Base-by-base conservation (phyloP, 1,284 basidiomycete species). In the Chalciporus sp. region DNA sequence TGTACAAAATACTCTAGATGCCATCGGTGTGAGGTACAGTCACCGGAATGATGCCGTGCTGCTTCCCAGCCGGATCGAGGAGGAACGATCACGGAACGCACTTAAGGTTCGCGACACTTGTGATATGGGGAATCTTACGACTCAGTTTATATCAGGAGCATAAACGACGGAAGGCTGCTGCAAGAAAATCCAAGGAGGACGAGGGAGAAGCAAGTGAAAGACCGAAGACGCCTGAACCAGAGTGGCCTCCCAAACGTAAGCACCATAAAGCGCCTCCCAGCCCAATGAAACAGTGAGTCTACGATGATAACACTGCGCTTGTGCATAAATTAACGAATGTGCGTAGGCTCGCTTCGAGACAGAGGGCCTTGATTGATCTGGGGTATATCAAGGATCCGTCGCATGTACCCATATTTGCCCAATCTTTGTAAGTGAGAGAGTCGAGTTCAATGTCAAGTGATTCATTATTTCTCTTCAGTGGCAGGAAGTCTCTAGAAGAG, bases 21-120 rank as follows among this genome's bases (percentile, higher is more conserved):
- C 76, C 8, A 75, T 82, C 23, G 85, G 86, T 9, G 78, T 89
- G 6, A 78, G 75, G 51, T 91, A 91, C 58, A 87, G 78, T 26
- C 88, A 91, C 63, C 77, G 79, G 26, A 91, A 91, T 55, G 84
- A 89, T 43, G 79, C 84, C n/a, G 73, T 91, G 12, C 73, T 91
- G 12, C 74, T 76, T 4, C 80, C 84, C n/a, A 91, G 82, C 63
- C 77, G 76, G 4, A 82, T 92, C 33, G 88, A 90, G 61, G 81
- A 83, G 49, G 79, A 83, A 54, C 77, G 83, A 37, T 77, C 83
- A 3, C 78, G 77, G 54, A 77, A 74, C 26, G 78, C 79, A 3
- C 65, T 86, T n/a, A 72, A 80, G 71, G 85, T 84, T 57, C n/a
- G 58, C 39, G 42, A 35, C 23, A 39, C n/a, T 10, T 42, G 7